Evolutionary conservation across 257 asterid species (phyloP).

Genomic region (Haberlea rhodopensis): DNA sequence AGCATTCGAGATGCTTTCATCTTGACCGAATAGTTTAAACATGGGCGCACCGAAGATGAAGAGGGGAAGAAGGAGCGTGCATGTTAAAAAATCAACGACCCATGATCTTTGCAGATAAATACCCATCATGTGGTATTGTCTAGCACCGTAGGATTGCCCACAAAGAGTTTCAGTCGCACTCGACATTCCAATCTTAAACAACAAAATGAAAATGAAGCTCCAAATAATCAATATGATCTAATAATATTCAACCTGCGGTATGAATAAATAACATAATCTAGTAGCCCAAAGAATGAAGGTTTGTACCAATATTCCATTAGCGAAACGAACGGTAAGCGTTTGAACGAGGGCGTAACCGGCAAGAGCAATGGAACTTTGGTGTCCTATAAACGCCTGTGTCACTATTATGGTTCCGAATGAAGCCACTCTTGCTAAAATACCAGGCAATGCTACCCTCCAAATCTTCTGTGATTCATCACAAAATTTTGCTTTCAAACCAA

Average conservation of each 20-base stretch:
- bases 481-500: slow-evolving; percentile 32
- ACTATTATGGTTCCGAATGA: slow-evolving; percentile 51
- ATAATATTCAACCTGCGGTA: not conserved
- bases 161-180: slow-evolving; percentile 86
- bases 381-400: slow-evolving; percentile 56
- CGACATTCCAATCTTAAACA: slow-evolving; percentile 72
- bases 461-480: slow-evolving; percentile 47
- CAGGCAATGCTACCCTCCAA: slow-evolving; percentile 60
- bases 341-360: slow-evolving; percentile 62
- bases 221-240: too few relatives aligned
- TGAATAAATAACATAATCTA: not conserved
- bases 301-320: slow-evolving; percentile 47
- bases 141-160: slow-evolving; percentile 81
- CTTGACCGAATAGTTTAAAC: slow-evolving; percentile 55
- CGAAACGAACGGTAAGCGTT: slow-evolving; percentile 57
- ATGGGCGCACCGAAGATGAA: slow-evolving; percentile 51
- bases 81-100: slow-evolving; percentile 55
- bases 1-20: slow-evolving; percentile 39
- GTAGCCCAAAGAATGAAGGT: not conserved
- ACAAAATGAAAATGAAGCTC: not conserved
- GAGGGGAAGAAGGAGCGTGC: slow-evolving; percentile 50
- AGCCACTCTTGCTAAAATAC: slow-evolving; percentile 51
- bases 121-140: slow-evolving; percentile 77
- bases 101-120: slow-evolving; percentile 73
- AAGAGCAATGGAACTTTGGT: slow-evolving; percentile 42